These are phyloP conservation scores for Cantharellus anzutake DNA, from an alignment of 768 basidiomycete genomes.

Conservation along the genomic window DNA sequence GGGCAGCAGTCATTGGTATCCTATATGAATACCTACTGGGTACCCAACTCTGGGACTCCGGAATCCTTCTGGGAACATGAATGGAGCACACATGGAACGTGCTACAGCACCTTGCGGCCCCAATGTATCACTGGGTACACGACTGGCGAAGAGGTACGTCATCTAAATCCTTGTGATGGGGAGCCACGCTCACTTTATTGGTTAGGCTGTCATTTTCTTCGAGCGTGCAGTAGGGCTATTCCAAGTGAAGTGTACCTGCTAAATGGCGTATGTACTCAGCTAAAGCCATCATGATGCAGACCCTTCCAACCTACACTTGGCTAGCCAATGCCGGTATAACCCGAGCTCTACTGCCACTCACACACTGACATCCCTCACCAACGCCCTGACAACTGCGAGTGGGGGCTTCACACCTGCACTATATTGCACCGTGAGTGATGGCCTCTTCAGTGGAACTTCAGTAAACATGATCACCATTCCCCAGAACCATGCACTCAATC, in stretches of 20 bases:
- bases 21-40: slow-evolving; percentile 12
- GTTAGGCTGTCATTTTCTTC: too few species aligned
- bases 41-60: neutral
- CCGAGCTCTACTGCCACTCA: slow-evolving; percentile 36
- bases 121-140: slow-evolving; percentile 11
- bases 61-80: slow-evolving; percentile 12
- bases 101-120: slow-evolving; percentile 15
- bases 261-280: too few species aligned
- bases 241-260: too few species aligned
- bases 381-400: neutral
- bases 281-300: too few species aligned
- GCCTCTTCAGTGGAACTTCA: neutral
- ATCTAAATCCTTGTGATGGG: slow-evolving; percentile 8
- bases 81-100: slow-evolving; percentile 14
- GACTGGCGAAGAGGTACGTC: slow-evolving; percentile 11
- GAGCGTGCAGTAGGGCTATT: too few species aligned
- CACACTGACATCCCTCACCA: slow-evolving; percentile 32
- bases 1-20: slow-evolving; percentile 9
- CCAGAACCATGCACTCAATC: neutral
- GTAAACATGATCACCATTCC: neutral
- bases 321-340: slow-evolving; percentile 53
- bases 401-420: slow-evolving; percentile 31
- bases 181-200: neutral
- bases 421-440: slow-evolving; percentile 21
- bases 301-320: slow-evolving; percentile 38